Conservation (phyloP, 805 yeast genomes). For the Pichia heedii region DNA sequence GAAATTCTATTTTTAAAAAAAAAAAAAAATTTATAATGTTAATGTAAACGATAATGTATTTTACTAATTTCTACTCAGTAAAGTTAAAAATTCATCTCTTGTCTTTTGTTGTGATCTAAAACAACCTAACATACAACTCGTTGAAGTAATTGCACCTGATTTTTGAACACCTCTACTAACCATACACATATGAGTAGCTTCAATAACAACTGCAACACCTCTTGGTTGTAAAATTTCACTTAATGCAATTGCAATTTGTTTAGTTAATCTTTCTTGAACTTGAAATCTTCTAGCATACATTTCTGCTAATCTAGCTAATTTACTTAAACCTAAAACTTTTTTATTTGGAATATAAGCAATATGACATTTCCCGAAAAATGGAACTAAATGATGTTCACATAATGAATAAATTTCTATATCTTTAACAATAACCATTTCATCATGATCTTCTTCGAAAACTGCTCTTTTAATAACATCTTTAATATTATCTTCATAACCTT, state of each 20-base stretch:
- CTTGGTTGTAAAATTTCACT: conserved; percentile 85
- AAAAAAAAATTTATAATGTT: neutral
- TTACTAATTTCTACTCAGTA: conserved; percentile 51
- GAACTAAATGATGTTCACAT: conserved; percentile 97
- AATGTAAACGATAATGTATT: neutral
- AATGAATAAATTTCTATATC: conserved; percentile 88
- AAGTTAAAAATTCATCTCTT: conserved; percentile 86
- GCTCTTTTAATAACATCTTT: conserved; percentile 90
- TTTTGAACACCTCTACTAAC: conserved; percentile 96
- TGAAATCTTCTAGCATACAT: conserved; percentile 94
- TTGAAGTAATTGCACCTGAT: conserved; percentile 85
- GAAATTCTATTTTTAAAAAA: neutral
- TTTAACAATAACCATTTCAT: conserved; percentile 96
- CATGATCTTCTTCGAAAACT: conserved; percentile 96
- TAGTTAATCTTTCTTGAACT: conserved; percentile 95
- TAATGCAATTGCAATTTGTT: conserved; percentile 94
- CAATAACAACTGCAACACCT: conserved; percentile 98
- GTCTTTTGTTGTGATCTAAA: conserved; percentile 92
- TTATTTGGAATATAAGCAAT: conserved; percentile 97
- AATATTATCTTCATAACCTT: conserved; percentile 93
- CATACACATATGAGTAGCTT: conserved; percentile 99
- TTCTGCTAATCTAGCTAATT: conserved; percentile 91
- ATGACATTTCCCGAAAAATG: conserved; percentile 94
- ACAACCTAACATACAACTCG: conserved; percentile 96
- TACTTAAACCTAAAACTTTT: conserved; percentile 84